Evolutionary conservation across 1,139 yeast genomes (phyloP), one percentile per base, ranked within the genome.

Genomic region (Scheffersomyces titani): DNA sequence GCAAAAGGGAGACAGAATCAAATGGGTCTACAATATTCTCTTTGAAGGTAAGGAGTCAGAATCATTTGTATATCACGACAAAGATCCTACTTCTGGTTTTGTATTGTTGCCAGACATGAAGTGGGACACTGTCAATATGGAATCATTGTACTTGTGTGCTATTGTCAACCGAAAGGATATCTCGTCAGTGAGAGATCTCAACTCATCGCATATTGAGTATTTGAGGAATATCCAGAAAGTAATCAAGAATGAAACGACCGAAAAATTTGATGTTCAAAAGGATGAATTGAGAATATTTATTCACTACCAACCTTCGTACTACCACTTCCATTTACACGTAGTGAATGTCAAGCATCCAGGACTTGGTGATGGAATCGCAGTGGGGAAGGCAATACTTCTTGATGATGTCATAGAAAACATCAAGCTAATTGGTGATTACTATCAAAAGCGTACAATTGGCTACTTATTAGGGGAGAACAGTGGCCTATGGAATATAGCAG

Each of bases 221-320:
- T 76, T 94, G 60, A 68, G 73, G 53, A 60, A 65, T 3, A 65
- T 93, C 19, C 74, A 77, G 55, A 61, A 67, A 5, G 79, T 76
- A 36, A 80, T 92, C 19, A 71, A 75, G 54, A 62, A 67, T 0
- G 81, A 83, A 5, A 82, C 91, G 1, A 70, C 83, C 1, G 76
- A 77, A 47, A 78, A 78, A 40, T 76, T 83, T 51, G 67, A 64
- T 0, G 52, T 79, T 4, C 60, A 51, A 1, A 63, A 67, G 1
- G 86, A 86, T 65, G 83, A 87, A 62, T 70, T 93, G 63, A 82
- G 96, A 59, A 70, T 92, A 1, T 93, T 89, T 68, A 81, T 92
- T 54, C 98, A 92, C 70, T 92, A 94, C 70, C 98, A 93, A 61
- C 99, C 99, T 0, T 90, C 97, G 0, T 94, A 94, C 70, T 94